These are phyloP conservation scores for Tulasnella sp. DNA, from an alignment of 768 basidiomycete species.

Conservation along the genomic window DNA sequence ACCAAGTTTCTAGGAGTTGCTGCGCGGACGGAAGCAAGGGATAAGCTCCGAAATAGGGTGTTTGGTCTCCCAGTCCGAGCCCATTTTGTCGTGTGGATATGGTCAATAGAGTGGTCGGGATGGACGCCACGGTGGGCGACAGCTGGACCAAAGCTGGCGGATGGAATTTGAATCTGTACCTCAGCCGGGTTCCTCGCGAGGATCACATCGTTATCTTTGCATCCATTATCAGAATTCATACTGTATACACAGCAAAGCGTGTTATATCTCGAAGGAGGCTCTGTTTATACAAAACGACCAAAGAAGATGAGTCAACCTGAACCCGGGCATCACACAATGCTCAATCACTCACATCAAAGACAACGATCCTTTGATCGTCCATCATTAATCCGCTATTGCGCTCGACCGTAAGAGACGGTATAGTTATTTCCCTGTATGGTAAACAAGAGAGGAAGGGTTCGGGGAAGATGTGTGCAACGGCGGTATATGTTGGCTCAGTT, in stretches of 20 bases:
- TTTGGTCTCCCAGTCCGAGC: neutral
- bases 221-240: neutral
- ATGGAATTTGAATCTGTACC: neutral
- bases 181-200: neutral
- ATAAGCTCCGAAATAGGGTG: neutral
- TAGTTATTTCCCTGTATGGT: neutral
- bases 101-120: neutral
- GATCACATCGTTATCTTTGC: neutral
- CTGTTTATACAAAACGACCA: neutral
- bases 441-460: neutral
- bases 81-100: neutral
- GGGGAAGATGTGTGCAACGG: slow-evolving; percentile 8
- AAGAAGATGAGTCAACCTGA: neutral
- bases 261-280: neutral
- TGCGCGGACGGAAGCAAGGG: neutral
- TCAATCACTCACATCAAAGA: neutral
- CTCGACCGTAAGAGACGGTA: neutral
- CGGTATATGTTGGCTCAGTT: neutral
- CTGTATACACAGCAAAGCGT: neutral
- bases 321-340: neutral
- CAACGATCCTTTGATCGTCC: slow-evolving; percentile 5
- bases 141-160: neutral
- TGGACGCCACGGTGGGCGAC: too few species aligned
- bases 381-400: neutral
- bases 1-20: neutral